Percentiles rank a stretch among this genome's conserved stretches.
phyloP scores from a whole-genome alignment of 768 basidiomycete genomes.

The Auricularia auricula-judae region DNA sequence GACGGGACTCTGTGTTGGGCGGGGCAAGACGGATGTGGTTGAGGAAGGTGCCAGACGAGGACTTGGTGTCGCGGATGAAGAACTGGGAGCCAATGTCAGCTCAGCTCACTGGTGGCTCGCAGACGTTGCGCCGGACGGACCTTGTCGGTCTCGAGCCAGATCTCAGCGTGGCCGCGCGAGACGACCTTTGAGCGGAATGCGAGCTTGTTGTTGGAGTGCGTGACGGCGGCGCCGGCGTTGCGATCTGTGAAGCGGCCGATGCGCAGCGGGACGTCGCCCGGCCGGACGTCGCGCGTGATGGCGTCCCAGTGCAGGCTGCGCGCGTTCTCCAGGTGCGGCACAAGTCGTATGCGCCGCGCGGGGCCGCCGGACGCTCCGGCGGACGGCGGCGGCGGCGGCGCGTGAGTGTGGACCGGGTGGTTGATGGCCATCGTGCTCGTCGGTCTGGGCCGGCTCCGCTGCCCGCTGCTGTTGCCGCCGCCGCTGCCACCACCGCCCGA shows the following conservation, averaged over 20 bases:
- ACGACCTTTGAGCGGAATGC: constrained; percentile 77
- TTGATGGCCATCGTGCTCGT: neutral
- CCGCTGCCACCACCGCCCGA: neutral
- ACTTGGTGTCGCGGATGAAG: constrained; percentile 83
- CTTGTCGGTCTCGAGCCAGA: constrained; percentile 48
- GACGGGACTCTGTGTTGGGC: constrained; percentile 70
- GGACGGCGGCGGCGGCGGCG: neutral
- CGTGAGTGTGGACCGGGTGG: neutral
- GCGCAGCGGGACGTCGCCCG: constrained; percentile 60
- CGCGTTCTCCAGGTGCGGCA: constrained; percentile 87
- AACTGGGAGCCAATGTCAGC: constrained; percentile 34
- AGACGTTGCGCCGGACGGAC: constrained; percentile 12
- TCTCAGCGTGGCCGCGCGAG: constrained; percentile 86
- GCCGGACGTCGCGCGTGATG: constrained; percentile 72
- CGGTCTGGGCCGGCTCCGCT: constrained; percentile 8
- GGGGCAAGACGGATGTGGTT: constrained; percentile 86
- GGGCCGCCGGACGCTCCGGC: constrained; percentile 10
- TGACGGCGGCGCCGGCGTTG: constrained; percentile 42
- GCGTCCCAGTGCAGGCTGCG: constrained; percentile 88
- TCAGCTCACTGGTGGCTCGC: neutral
- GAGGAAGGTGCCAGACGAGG: constrained; percentile 84
- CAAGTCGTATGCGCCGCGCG: constrained; percentile 77
- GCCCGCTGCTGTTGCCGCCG: constrained; percentile 13
- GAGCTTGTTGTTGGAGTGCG: constrained; percentile 68
- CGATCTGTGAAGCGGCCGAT: constrained; percentile 94